Evolutionary conservation across 1,284 basidiomycete species (phyloP), one percentile per base, ranked within the genome.

Genomic region (Serendipita sp.): DNA sequence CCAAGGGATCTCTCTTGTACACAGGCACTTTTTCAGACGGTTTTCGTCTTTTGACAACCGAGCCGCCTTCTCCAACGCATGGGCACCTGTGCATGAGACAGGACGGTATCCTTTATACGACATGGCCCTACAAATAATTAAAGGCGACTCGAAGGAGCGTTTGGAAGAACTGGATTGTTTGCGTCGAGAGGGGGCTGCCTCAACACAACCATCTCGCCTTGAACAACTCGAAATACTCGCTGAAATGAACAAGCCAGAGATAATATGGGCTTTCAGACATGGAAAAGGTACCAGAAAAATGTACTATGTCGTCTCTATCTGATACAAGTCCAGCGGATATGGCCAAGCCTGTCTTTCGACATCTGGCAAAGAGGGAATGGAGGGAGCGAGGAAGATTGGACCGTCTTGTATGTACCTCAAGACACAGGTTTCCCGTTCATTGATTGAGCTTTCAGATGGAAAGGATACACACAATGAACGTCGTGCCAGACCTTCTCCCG

Each of bases 401-500:
- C 70, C 76, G 92, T 49, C 75, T 96, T 71, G 90, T 91, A 65
- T 50, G 86, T 75, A n/a, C 34, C 50, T 30, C 45, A 17, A 26
- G 2, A 32, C 2, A 17, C 38, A 26, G n/a, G 15, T 43, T 8
- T 60, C 41, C 45, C 13, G 6, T 62, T 32, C 35, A 47, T n/a
- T 45, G 30, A 64, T 47, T 60, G 22, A 12, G 47, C 47, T 47
- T 53, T 41, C 69, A 93, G 85, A 96, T 96, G 90, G 90, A 97
- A 72, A 86, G 93, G 68, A 73, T 95, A 55, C 79, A 88, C 69
- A 87, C 93, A 74, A 92, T 97, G 90, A 77, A 86, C 61, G 84
- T 98, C 61, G 78, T 96, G 2, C 94, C 95, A 0, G 95, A 98
- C 71, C 75, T 94, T 1, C 72, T 97, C 4, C 82, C 90, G 0